These are phyloP conservation scores for Candida adriatica DNA, from an alignment of 805 yeast species.

Conservation along the genomic window DNA sequence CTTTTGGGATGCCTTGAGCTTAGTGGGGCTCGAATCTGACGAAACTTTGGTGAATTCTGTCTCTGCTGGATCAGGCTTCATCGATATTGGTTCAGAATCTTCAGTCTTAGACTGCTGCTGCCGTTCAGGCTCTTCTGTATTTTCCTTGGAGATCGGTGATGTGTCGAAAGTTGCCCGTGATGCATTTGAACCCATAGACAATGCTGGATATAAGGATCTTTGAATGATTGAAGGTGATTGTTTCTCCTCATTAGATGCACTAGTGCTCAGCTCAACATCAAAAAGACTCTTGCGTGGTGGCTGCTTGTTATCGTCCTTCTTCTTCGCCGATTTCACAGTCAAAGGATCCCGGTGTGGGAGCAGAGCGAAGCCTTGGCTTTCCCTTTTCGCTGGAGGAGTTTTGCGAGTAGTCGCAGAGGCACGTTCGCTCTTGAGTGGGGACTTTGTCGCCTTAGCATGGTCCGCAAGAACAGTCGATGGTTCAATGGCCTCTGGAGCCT, in stretches of 20 bases:
- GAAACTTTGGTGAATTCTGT: not conserved
- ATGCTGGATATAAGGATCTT: constrained; percentile 16
- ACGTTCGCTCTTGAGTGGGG: constrained; percentile 7
- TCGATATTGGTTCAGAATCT: constrained; percentile 2
- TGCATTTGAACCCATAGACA: constrained; percentile 8
- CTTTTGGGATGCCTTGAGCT: constrained; percentile 8
- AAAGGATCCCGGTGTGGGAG: constrained; percentile 26
- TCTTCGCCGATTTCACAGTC: constrained; percentile 23
- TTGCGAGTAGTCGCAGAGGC: constrained; percentile 13
- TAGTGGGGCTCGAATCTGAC: constrained; percentile 1
- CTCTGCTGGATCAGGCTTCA: constrained; percentile 1
- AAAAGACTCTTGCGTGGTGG: constrained; percentile 17
- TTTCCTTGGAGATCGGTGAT: constrained; percentile 6
- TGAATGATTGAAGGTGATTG: constrained; percentile 5
- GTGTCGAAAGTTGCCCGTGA: constrained; percentile 5
- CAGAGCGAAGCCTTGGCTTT: constrained; percentile 26
- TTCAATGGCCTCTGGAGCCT: constrained; percentile 12
- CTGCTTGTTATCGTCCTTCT: constrained; percentile 5
- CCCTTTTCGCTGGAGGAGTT: constrained; percentile 19
- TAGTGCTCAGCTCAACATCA: constrained; percentile 7
- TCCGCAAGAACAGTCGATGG: no score
- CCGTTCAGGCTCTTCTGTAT: not conserved
- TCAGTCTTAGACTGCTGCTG: constrained; percentile 6
- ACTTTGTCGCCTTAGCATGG: constrained; percentile 5
- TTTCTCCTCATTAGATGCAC: constrained; percentile 8